Conservation (phyloP, 116 monocot genomes). For the Zostera marina region DNA sequence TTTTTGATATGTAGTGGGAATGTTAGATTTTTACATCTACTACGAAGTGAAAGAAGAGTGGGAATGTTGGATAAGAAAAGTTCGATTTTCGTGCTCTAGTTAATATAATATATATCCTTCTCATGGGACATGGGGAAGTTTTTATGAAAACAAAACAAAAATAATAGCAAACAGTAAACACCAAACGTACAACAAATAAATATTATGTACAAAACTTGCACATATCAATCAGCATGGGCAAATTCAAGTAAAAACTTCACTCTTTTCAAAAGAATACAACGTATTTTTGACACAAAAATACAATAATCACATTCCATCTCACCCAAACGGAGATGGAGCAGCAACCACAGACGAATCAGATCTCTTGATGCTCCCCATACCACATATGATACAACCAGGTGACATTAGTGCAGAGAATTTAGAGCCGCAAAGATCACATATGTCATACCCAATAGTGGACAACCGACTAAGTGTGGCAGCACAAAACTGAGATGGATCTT, state of each 20-base stretch:
- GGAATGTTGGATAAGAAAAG: too few species aligned
- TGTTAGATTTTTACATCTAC: too few species aligned
- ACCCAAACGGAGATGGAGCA: conserved; percentile 69
- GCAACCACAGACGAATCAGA: conserved; percentile 65
- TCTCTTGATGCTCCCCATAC: conserved; percentile 96
- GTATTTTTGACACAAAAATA: background rate
- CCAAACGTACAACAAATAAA: background rate
- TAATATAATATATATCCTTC: too few species aligned
- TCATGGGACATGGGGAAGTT: too few species aligned
- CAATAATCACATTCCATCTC: conserved; percentile 8
- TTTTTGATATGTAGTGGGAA: too few species aligned
- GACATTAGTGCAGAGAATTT: conserved; percentile 81
- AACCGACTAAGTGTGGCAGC: conserved; percentile 85
- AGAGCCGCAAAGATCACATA: conserved; percentile 76
- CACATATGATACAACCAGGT: conserved; percentile 90
- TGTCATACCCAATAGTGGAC: conserved; percentile 78
- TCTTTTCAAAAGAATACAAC: conserved; percentile 1
- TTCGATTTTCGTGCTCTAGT: too few species aligned
- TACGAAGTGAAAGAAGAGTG: too few species aligned
- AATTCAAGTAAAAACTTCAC: background rate
- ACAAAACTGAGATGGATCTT: conserved; percentile 90
- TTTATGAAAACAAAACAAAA: too few species aligned
- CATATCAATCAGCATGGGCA: background rate
- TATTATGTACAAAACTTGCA: conserved; percentile 1
- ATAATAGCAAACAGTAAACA: too few species aligned